Percentiles rank a stretch among this genome's conserved stretches.
phyloP scores from a whole-genome alignment of 2,329 filamentous ascomycete species.

The Hypomyces perniciosus region DNA sequence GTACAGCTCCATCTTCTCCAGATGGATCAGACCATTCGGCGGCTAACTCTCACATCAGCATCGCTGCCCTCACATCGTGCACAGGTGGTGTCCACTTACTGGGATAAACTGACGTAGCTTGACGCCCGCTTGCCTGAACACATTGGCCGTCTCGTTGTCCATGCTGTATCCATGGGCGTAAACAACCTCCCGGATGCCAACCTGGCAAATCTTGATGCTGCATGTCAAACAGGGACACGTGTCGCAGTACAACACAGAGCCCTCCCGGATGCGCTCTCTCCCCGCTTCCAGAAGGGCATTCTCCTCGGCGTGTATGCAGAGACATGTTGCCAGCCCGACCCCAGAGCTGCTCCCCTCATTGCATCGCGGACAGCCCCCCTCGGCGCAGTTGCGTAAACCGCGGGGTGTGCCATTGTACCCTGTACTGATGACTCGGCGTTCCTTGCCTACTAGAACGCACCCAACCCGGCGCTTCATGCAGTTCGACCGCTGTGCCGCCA shows the following conservation, averaged over 20 bases:
- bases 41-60: constrained; percentile 39
- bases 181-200: constrained; percentile 92
- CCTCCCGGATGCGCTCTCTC: constrained; percentile 77
- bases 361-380: constrained; percentile 84
- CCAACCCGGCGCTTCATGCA: constrained; percentile 98
- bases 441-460: constrained; percentile 77
- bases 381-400: constrained; percentile 81
- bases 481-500: constrained; percentile 85
- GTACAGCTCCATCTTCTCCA: constrained; percentile 47
- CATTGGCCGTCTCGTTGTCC: constrained; percentile 74
- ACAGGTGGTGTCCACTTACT: constrained; percentile 43
- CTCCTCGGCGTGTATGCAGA: constrained; percentile 97
- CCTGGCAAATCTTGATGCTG: constrained; percentile 97
- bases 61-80: neutral
- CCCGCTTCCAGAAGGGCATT: constrained; percentile 94
- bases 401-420: constrained; percentile 98
- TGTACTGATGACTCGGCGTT: constrained; percentile 83
- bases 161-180: constrained; percentile 94
- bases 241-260: constrained; percentile 83
- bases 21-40: constrained; percentile 57
- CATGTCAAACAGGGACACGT: constrained; percentile 97
- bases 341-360: constrained; percentile 69
- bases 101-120: constrained; percentile 81
- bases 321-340: constrained; percentile 72
- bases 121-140: constrained; percentile 80